Base-by-base conservation (phyloP, 495 filamentous ascomycete species). In the Talaromyces proteolyticus region DNA sequence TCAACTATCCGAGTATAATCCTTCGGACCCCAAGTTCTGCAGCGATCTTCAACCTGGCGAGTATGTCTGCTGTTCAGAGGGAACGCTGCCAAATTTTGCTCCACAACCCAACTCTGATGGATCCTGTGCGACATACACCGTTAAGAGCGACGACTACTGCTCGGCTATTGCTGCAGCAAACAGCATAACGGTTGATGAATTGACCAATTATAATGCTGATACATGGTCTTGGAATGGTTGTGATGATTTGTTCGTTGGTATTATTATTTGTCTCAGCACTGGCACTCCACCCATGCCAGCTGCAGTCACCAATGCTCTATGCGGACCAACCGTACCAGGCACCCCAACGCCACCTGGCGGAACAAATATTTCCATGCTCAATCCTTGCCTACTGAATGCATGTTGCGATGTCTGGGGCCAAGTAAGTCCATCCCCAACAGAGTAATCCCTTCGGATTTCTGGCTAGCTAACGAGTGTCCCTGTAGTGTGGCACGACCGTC, bases 201-300 rank as follows among this genome's bases (percentile, higher is more conserved):
- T 74, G 5, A 42, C 61, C 11, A 53, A 45, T 8, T 67, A 60
- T 52, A 74, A 74, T 53, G 55, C 55, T 18, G 42, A 55, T 45
- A 69, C 54, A 10, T 80, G 75, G 74, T 75, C 63, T 29, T 80
- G 74, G 73, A 54, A 42, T 17, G 72, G 70, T 24, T 81, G 78
- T 55, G 44, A 52, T 6, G 25, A 40, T 14, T 49, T 80, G 1
- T 38, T 54, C 26, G 17, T 21, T 1, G 53, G 48, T 6, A 43
- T 49, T 6, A 47, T 43, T 10, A 78, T 82, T n/a, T 80, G 78
- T 53, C 37, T 82, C 2, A 78, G 75, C 56, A 51, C 53, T 2
- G 78, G 78, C 6, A 22, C 38, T 0, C 59, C 77, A 4, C 74
- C 75, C 0, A 55, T 80, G 59, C 78, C 77, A 0, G 54, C 66